These are phyloP conservation scores for Leccinum aurantiacum DNA, from an alignment of 768 basidiomycete genomes.

Conservation along the genomic window DNA sequence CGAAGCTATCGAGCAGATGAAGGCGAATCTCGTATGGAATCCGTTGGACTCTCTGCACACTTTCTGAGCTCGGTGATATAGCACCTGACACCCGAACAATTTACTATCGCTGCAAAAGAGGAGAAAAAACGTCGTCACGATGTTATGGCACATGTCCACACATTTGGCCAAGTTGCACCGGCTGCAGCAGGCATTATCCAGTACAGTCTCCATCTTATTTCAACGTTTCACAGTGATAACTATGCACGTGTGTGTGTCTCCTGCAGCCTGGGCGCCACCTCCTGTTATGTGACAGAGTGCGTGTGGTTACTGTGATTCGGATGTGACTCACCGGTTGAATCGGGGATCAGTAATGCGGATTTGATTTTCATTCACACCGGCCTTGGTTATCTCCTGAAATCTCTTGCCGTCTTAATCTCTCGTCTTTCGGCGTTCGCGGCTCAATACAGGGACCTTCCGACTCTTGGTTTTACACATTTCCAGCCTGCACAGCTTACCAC, in stretches of 20 bases:
- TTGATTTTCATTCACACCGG: constrained; percentile 93
- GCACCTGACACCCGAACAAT: constrained; percentile 86
- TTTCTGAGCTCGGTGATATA: constrained; percentile 32
- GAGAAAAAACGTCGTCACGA: constrained; percentile 98
- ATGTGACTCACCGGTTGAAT: constrained; percentile 13
- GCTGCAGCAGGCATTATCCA: constrained; percentile 96
- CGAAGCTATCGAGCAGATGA: constrained; percentile 93
- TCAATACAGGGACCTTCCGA: constrained; percentile 85
- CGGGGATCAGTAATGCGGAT: constrained; percentile 81
- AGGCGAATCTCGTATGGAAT: constrained; percentile 70
- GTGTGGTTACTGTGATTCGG: constrained; percentile 28
- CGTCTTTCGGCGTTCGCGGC: constrained; percentile 83
- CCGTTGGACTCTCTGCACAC: neutral
- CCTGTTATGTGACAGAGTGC: constrained; percentile 98
- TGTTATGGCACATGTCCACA: constrained; percentile 99
- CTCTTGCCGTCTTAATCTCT: constrained; percentile 88
- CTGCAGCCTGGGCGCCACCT: constrained; percentile 87
- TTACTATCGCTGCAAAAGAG: constrained; percentile 86
- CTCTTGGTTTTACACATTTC: constrained; percentile 97
- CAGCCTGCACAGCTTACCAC: constrained; percentile 98
- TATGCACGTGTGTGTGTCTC: constrained; percentile 10
- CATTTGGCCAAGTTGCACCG: constrained; percentile 90
- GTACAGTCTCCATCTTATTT: constrained; percentile 41
- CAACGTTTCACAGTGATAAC: constrained; percentile 10
- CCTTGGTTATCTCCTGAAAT: constrained; percentile 78